Conservation (phyloP, 2,329 filamentous ascomycete species). For the Beauveria bassiana region DNA sequence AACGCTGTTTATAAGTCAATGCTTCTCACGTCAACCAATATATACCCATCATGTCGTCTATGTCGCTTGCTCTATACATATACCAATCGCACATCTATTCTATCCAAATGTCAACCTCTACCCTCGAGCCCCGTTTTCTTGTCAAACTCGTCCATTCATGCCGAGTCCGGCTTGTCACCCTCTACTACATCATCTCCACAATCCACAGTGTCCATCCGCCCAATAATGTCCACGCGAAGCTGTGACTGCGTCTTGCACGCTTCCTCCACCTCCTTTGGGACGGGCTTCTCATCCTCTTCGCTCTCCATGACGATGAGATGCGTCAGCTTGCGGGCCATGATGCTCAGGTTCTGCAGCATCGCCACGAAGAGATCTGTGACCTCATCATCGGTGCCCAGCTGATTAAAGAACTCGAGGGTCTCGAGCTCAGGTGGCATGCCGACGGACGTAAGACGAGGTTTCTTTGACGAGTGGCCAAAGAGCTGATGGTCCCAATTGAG, state of each 20-base stretch:
- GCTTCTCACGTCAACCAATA: background rate
- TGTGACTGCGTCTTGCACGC: slow-evolving; percentile 26
- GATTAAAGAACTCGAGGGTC: slow-evolving; percentile 37
- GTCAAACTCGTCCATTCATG: background rate
- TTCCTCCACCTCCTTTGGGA: slow-evolving; percentile 27
- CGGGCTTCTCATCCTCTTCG: slow-evolving; percentile 18
- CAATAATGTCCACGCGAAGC: slow-evolving; percentile 27
- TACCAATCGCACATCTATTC: background rate
- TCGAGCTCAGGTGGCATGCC: slow-evolving; percentile 39
- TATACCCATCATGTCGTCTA: background rate
- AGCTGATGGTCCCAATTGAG: slow-evolving; percentile 42
- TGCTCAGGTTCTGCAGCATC: slow-evolving; percentile 29
- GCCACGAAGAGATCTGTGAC: slow-evolving; percentile 37
- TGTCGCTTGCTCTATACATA: background rate
- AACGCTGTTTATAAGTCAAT: background rate
- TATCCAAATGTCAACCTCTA: background rate
- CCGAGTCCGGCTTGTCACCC: background rate
- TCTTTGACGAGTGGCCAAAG: slow-evolving; percentile 36
- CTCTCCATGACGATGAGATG: slow-evolving; percentile 30
- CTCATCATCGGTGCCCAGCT: slow-evolving; percentile 38
- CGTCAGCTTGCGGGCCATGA: slow-evolving; percentile 30
- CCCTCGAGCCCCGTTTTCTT: background rate
- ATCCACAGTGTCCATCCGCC: slow-evolving; percentile 17
- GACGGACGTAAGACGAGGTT: slow-evolving; percentile 37
- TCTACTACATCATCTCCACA: background rate